Conservation (phyloP, 1,284 basidiomycete species). For the Sanghuangporus baumii region DNA sequence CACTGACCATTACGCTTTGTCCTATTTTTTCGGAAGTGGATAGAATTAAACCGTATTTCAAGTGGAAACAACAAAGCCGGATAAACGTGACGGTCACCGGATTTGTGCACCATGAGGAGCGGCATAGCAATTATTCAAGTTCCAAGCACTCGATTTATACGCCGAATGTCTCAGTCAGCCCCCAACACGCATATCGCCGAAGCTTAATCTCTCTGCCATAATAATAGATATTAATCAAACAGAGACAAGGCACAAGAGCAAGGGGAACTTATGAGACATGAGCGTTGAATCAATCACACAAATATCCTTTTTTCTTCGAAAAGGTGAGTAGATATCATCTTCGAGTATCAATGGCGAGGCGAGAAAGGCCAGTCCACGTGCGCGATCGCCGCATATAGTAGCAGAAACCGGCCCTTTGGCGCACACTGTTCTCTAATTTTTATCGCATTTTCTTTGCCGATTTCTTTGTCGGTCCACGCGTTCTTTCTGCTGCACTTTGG, state of each 20-base stretch:
- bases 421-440: constrained; percentile 7
- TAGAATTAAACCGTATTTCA: background rate
- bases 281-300: background rate
- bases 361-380: background rate
- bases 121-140: background rate
- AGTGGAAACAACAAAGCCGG: background rate
- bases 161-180: background rate
- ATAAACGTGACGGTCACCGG: background rate
- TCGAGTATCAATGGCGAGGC: background rate
- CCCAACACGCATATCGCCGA: background rate
- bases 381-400: background rate
- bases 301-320: background rate
- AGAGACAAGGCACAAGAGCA: background rate
- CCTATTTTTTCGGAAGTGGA: background rate
- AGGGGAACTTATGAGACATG: background rate
- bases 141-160: background rate
- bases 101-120: background rate
- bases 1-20: background rate
- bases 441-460: background rate
- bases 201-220: background rate
- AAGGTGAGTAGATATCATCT: background rate
- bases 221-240: background rate
- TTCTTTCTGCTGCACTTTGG: background rate
- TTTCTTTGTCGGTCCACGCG: background rate
- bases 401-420: background rate